Base-by-base conservation (phyloP, 352 stramenopile species). In the Pythium phragmiticola region DNA sequence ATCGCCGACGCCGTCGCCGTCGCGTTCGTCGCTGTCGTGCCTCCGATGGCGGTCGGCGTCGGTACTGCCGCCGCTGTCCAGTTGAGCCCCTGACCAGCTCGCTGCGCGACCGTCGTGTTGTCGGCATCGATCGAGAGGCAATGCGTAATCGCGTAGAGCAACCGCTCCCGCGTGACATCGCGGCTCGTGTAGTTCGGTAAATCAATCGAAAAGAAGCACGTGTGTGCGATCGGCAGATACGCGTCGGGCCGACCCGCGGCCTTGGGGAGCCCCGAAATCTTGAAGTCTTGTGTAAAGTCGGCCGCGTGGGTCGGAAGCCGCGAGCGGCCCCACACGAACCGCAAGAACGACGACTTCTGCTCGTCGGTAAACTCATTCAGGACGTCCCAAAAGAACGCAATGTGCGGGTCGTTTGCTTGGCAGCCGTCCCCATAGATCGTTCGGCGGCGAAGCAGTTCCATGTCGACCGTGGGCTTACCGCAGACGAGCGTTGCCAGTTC, bases 391-490 rank as follows among this genome's bases (percentile, higher is more conserved):
- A 98, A 98, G 76, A 75, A 92, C 41, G 74, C 76, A 53, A 98
- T 86, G 69, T 98, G 91, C 17, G 79, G 68, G 59, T 98, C 88
- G 2, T 76, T 87, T n/a, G 76, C 82, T 34, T 88, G 77, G 57
- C 91, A 97, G 0, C 90, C 90, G 48, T 95, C 87, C 3, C 88
- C 88, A 65, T 98, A 98, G 58, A 96, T 95, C 14, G 91, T 97
- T 0, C 90, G 78, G 11, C 82, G 76, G 33, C 88, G 76, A 30
- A 98, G 75, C 36, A 98, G 60, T 51, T 84, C 78, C 7, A 98
- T 72, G 68, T 98, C 90, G 19, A 98, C 86, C 0, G 85, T 90
- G 2, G 89, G 57, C 58, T 95, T 96, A 7, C 92, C 92, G 52
- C 91, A 97, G 7, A 97, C 87, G 26, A 98, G 86, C 48, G 84